Evolutionary conservation across 768 basidiomycete genomes (phyloP), one percentile per base, ranked within the genome.

Genomic region (Suillus clintonianus): DNA sequence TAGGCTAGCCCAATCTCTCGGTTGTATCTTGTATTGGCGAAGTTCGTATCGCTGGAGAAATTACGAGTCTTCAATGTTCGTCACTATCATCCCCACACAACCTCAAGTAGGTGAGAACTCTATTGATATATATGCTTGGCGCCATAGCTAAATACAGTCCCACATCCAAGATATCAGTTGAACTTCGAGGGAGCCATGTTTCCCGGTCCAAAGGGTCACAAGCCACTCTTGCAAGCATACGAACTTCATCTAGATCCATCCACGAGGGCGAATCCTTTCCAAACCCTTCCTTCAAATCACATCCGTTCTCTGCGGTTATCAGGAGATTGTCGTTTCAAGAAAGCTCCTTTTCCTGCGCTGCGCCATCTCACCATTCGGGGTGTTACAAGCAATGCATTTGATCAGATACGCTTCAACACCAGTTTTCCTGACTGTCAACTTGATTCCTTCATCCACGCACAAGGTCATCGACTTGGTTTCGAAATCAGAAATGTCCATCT

Each of bases 151-250:
- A 59, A 39, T 27, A 42, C 50, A 71, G 70, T 68, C n/a, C 70
- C 68, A 9, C 63, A 69, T 53, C 54, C 60, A 51, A 65, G 68
- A 42, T 69, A 68, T 48, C 66, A 53, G 61, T 63, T 76, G 39
- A 65, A 76, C 59, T 79, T 79, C 65, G 80, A 81, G 64, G 64
- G 71, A n/a, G 75, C 76, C 6, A 75, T 81, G 72, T 80, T 75
- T 55, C 80, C 78, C 0, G n/a, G 27, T 41, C 57, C 34, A 36
- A 27, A 11, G 10, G 63, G 57, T 32, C 13, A 34, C 37, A 30
- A 15, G 15, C 36, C 57, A 30, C 62, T 57, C 24, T 71, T 79
- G 17, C 36, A 57, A 22, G 64, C 70, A 1, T 79, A 81, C 64
- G 76, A 79, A 64, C 71, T 80, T 8, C 70, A 72, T 59, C 57